Evolutionary conservation across 2,329 filamentous ascomycete species (phyloP).

Genomic region (Talaromyces amestolkiae): DNA sequence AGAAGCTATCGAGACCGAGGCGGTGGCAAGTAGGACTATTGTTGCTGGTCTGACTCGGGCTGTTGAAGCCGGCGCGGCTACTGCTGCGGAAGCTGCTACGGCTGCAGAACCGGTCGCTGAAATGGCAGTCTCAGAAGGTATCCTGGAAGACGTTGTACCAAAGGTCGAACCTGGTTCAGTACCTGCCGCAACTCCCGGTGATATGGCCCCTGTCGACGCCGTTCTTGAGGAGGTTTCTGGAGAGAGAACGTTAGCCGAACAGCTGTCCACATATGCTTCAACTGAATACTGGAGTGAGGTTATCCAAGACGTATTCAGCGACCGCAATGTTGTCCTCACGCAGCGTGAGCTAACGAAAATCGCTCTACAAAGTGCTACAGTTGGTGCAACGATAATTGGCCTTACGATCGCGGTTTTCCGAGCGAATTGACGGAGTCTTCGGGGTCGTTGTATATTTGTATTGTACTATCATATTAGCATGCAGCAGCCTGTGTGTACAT

Average conservation of each 20-base stretch:
- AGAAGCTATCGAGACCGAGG: conserved; percentile 67
- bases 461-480: conserved; percentile 1
- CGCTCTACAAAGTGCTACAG: conserved; percentile 64
- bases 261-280: conserved; percentile 26
- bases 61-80: neutral
- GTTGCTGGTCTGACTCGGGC: conserved; percentile 6
- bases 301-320: conserved; percentile 62
- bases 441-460: neutral
- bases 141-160: neutral
- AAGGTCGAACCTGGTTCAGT: neutral
- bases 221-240: neutral
- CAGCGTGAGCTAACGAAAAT: conserved; percentile 71
- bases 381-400: conserved; percentile 62
- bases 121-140: neutral
- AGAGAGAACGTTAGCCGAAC: neutral
- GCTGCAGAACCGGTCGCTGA: conserved; percentile 13
- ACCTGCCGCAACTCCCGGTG: conserved; percentile 5
- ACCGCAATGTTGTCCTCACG: conserved; percentile 60
- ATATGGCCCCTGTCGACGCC: neutral
- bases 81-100: conserved; percentile 8
- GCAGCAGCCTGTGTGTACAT: neutral
- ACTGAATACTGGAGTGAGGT: conserved; percentile 50
- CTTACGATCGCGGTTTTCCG: conserved; percentile 52
- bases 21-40: conserved; percentile 17
- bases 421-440: conserved; percentile 33